phyloP scores from a whole-genome alignment of 2,329 filamentous ascomycete species.

The Teratosphaeria pseudoeucalypti region DNA sequence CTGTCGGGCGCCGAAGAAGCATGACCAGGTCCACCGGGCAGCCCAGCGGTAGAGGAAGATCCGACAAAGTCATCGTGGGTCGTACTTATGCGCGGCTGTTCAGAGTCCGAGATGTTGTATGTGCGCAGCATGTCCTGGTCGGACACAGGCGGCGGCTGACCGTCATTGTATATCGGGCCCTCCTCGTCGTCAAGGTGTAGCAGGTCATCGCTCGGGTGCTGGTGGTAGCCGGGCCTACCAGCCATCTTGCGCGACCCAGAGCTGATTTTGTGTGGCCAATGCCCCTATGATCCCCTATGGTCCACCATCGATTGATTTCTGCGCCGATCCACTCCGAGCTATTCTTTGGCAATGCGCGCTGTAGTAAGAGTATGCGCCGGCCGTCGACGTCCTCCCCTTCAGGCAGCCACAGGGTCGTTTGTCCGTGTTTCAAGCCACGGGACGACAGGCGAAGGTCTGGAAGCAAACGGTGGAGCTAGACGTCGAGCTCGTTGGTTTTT shows the following conservation, averaged over 20 bases:
- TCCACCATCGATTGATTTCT: neutral
- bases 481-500: neutral
- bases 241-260: constrained; percentile 27
- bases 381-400: neutral
- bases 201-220: constrained; percentile 39
- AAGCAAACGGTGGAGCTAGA: neutral
- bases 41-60: constrained; percentile 31
- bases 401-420: neutral
- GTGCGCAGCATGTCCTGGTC: constrained; percentile 71
- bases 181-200: constrained; percentile 57
- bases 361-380: neutral
- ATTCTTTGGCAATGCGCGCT: neutral
- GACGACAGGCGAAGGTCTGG: neutral
- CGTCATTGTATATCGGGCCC: constrained; percentile 60
- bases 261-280: neutral
- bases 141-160: constrained; percentile 66
- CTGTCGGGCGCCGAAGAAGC: constrained; percentile 22
- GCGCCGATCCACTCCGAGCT: neutral
- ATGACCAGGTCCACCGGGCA: constrained; percentile 35
- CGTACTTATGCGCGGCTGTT: constrained; percentile 64
- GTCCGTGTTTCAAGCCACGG: neutral
- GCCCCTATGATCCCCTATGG: neutral
- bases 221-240: constrained; percentile 44
- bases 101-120: constrained; percentile 57
- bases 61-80: constrained; percentile 96